A percentile compares a stretch with the other conserved stretches of the same genome.
phyloP scores from a whole-genome alignment of 2,329 filamentous ascomycete genomes.

The Hypoxylon rubiginosum region DNA sequence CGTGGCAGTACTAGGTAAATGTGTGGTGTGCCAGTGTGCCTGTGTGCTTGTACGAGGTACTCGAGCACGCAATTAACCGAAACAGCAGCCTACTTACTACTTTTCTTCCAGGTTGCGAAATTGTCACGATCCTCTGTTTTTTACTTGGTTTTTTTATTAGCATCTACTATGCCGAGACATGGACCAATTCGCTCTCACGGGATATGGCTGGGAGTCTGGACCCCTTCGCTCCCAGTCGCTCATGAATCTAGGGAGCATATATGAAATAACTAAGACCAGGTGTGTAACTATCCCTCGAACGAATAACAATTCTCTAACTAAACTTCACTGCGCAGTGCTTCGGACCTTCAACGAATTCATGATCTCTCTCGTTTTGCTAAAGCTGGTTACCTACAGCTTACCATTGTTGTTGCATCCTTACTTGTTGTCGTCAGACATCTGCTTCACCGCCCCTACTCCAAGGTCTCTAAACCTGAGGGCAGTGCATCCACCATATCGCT shows the following conservation, averaged over 20 bases:
- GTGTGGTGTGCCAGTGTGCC: too few species aligned
- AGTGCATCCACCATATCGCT: conserved; percentile 58
- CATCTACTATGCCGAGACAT: conserved; percentile 47
- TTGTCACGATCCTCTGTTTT: conserved; percentile 14
- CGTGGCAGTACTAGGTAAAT: not conserved
- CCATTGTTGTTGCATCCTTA: conserved; percentile 55
- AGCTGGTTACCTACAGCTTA: conserved; percentile 58
- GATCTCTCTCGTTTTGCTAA: conserved; percentile 56
- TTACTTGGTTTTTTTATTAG: not conserved
- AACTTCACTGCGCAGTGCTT: conserved; percentile 10
- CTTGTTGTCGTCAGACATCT: conserved; percentile 54
- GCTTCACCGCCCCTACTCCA: conserved; percentile 51
- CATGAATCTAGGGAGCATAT: conserved; percentile 44
- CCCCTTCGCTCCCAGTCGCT: conserved; percentile 51
- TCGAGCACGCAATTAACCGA: conserved; percentile 39
- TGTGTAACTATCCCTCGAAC: conserved; percentile 26
- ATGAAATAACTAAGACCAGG: conserved; percentile 23
- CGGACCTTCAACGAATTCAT: conserved; percentile 55
- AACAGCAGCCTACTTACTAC: conserved; percentile 14
- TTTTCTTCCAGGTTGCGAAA: conserved; percentile 8
- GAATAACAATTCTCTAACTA: conserved; percentile 17
- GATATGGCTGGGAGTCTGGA: conserved; percentile 55
- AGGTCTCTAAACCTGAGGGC: conserved; percentile 47
- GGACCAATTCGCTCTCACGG: conserved; percentile 54
- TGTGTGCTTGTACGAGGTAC: not conserved